These are phyloP conservation scores for Eucalyptus pauciflora DNA, from an alignment of 345 rosid genomes.

Conservation along the genomic window DNA sequence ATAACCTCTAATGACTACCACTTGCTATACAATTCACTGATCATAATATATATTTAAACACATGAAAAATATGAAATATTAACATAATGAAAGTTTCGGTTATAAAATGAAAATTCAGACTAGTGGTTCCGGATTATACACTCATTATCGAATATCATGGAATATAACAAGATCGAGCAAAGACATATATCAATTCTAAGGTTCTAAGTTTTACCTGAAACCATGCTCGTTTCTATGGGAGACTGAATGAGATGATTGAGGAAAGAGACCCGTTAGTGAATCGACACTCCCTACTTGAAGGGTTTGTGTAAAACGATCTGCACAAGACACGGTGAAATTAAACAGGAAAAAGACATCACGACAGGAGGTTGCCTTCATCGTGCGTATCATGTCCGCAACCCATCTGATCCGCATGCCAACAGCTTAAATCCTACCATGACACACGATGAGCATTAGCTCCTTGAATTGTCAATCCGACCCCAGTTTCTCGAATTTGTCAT, in stretches of 20 bases:
- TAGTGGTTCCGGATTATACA: accelerated
- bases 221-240: accelerated
- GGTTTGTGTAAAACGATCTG: neutral
- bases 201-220: no score
- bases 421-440: neutral
- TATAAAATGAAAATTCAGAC: no score
- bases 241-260: neutral
- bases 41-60: no score
- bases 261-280: neutral
- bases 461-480: neutral
- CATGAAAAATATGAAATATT: no score
- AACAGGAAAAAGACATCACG: neutral
- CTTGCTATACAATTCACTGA: accelerated
- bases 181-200: no score
- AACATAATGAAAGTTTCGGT: no score
- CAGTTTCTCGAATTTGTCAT: neutral
- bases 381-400: neutral
- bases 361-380: neutral
- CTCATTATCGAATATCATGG: no score
- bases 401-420: neutral
- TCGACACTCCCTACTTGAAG: neutral
- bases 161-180: no score
- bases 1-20: no score
- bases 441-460: neutral
- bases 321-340: neutral